A percentile compares a stretch with the other conserved stretches of the same genome.
Conservation (phyloP, 306 rosid genomes). For the Cicer pinnatifidum region DNA sequence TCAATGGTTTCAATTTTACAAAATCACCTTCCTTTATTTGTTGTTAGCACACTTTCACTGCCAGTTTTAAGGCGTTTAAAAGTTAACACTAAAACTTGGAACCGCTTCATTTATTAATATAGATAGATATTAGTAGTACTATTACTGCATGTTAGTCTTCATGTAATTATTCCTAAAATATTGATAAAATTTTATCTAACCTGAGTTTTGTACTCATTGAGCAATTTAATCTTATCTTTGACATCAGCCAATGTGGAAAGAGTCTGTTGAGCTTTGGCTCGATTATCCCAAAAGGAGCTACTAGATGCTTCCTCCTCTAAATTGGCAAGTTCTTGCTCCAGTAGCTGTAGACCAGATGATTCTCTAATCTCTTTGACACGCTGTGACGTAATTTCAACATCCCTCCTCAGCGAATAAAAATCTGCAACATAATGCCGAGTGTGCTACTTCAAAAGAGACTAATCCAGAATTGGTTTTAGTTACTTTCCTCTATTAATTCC, state of each 20-base stretch:
- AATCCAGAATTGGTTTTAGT: constrained; percentile 29
- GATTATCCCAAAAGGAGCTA: constrained; percentile 82
- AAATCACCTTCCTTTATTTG: neutral
- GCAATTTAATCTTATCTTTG: constrained; percentile 82
- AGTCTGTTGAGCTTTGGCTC: constrained; percentile 76
- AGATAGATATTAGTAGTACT: neutral
- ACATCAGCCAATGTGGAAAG: constrained; percentile 74
- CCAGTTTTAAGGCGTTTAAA: neutral
- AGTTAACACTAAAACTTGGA: constrained; percentile 6
- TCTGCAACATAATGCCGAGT: constrained; percentile 55
- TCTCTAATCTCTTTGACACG: constrained; percentile 79
- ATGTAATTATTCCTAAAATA: neutral
- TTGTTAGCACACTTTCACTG: neutral
- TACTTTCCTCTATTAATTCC: constrained; percentile 12
- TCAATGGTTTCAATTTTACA: constrained; percentile 27
- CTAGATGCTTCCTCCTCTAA: constrained; percentile 80
- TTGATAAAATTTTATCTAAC: constrained; percentile 47
- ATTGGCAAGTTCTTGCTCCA: constrained; percentile 67
- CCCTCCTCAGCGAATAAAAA: constrained; percentile 78
- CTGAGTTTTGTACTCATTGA: constrained; percentile 74
- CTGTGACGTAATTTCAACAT: constrained; percentile 65
- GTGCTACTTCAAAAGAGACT: constrained; percentile 22
- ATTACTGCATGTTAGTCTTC: constrained; percentile 3
- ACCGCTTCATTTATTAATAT: neutral
- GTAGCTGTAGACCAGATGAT: constrained; percentile 65